Evolutionary conservation across 768 basidiomycete species (phyloP).

Genomic region (Kwoniella europaea): DNA sequence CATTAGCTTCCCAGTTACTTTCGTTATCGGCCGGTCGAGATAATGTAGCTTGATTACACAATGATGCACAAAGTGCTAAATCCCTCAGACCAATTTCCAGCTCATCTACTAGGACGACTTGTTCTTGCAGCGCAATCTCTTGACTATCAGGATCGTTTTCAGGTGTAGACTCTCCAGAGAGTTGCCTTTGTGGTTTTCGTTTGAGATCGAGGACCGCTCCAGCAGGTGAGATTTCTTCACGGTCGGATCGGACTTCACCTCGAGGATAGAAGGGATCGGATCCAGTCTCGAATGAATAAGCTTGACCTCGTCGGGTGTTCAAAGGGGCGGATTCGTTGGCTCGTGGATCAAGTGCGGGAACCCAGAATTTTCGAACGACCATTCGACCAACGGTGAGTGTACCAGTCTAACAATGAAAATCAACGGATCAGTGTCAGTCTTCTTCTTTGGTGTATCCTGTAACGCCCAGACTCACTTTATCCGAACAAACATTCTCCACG

Average conservation of each 20-base stretch:
- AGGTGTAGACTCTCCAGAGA: slow-evolving; percentile 17
- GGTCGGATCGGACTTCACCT: slow-evolving; percentile 49
- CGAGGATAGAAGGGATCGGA: slow-evolving; percentile 58
- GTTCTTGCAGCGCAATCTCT: slow-evolving; percentile 24
- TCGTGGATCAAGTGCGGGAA: slow-evolving; percentile 56
- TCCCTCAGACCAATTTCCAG: slow-evolving; percentile 51
- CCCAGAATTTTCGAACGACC: slow-evolving; percentile 61
- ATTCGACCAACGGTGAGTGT: slow-evolving; percentile 63
- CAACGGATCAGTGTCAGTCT: too few species aligned
- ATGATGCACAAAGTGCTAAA: slow-evolving; percentile 58
- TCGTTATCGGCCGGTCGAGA: slow-evolving; percentile 51
- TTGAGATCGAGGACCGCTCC: slow-evolving; percentile 34
- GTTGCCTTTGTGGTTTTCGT: slow-evolving; percentile 23
- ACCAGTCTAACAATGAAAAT: slow-evolving; percentile 60
- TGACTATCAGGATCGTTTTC: slow-evolving; percentile 28
- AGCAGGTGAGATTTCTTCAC: slow-evolving; percentile 10
- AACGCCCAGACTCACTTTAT: slow-evolving; percentile 59
- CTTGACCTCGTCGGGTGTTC: slow-evolving; percentile 47
- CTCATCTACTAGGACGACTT: slow-evolving; percentile 50
- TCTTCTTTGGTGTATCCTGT: too few species aligned
- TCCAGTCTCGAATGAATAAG: slow-evolving; percentile 55
- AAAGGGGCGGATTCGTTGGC: slow-evolving; percentile 49
- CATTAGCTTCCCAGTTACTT: slow-evolving; percentile 63
- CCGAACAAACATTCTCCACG: slow-evolving; percentile 66
- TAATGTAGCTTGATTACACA: slow-evolving; percentile 61